phyloP scores from a whole-genome alignment of 2,329 filamentous ascomycete genomes.

The Stagonosporopsis chrysanthemi region DNA sequence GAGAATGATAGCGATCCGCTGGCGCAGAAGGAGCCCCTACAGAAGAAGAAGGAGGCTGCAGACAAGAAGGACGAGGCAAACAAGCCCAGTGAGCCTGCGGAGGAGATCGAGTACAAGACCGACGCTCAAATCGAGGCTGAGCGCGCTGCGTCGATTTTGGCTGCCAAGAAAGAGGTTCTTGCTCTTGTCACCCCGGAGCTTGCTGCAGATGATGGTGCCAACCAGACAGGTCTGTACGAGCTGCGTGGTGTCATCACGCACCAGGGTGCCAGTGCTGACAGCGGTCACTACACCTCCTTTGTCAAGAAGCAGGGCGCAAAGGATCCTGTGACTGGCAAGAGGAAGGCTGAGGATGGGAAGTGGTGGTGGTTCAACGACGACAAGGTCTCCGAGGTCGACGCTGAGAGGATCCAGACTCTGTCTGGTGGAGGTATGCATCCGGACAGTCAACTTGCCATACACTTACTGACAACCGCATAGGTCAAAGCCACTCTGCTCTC shows the following conservation, averaged over 20 bases:
- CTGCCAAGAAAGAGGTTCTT: slow-evolving; percentile 87
- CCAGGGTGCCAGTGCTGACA: slow-evolving; percentile 95
- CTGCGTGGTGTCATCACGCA: slow-evolving; percentile 93
- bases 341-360: slow-evolving; percentile 83
- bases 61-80: slow-evolving; percentile 63
- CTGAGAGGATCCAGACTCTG: slow-evolving; percentile 89
- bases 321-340: slow-evolving; percentile 78
- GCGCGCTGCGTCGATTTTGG: slow-evolving; percentile 74
- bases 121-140: slow-evolving; percentile 93
- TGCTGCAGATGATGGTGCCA: slow-evolving; percentile 79
- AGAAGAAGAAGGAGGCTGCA: slow-evolving; percentile 59
- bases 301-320: slow-evolving; percentile 86
- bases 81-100: slow-evolving; percentile 64
- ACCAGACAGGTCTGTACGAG: slow-evolving; percentile 95
- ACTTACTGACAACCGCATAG: slow-evolving; percentile 41
- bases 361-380: slow-evolving; percentile 99
- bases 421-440: slow-evolving; percentile 76
- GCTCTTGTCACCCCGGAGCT: slow-evolving; percentile 78
- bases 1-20: slow-evolving; percentile 57
- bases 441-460: slow-evolving; percentile 6
- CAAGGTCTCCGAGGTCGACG: slow-evolving; percentile 89
- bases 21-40: slow-evolving; percentile 56
- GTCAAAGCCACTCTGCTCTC: slow-evolving; percentile 81
- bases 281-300: slow-evolving; percentile 96
- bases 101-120: slow-evolving; percentile 81